Base-by-base conservation (phyloP, 495 filamentous ascomycete genomes). In the Cryomyces antarcticus region DNA sequence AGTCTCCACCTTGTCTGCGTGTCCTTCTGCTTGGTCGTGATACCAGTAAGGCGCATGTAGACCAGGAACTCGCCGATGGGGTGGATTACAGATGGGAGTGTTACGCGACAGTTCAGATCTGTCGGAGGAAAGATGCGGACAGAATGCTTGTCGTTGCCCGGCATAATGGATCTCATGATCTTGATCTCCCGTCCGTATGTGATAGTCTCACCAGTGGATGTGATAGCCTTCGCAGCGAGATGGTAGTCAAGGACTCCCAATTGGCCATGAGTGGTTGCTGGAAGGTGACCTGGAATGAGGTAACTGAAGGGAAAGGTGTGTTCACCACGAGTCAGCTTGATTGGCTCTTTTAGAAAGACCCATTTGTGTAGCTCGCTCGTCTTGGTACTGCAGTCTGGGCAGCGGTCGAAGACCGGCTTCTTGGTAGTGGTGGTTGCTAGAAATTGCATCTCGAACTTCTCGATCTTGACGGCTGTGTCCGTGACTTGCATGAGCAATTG, bases 71-170 rank as follows among this genome's bases (percentile, higher is more conserved):
- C 77, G 54, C 83, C 83, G 39, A 89, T 82, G 9, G 89, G 87
- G 62, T 96, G 77, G 37, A 95, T 75, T 41, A 92, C 71, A 13
- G 80, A 71, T 7, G 84, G 77, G 31, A 89, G 75, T 42, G 81
- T 71, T 49, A 89, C 75, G 50, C 72, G 75, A 34, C 83, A 82
- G 39, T 80, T 83, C 45, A 99, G 75, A 56, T 86, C 87, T 44
- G 89, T 99, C 0, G 89, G 89, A 31, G 89, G 89, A 62, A 99
- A 99, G 47, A 96, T 78, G 50, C 89, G 86, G 39, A 92, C 72
- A 12, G 80, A 86, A 44, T 66, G 63, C 53, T 75, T 75, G 36
- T 28, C 27, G 55, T 81, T 76, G 44, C 80, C 76, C 3, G 86
- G 84, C 4, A 67, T 56, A 17, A 95, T 68, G 13, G 86, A 78